Percentiles rank a stretch among this genome's conserved stretches.
These are phyloP conservation scores for Blumeria hordei DNA, from an alignment of 2,329 filamentous ascomycete species.

Conservation along the genomic window DNA sequence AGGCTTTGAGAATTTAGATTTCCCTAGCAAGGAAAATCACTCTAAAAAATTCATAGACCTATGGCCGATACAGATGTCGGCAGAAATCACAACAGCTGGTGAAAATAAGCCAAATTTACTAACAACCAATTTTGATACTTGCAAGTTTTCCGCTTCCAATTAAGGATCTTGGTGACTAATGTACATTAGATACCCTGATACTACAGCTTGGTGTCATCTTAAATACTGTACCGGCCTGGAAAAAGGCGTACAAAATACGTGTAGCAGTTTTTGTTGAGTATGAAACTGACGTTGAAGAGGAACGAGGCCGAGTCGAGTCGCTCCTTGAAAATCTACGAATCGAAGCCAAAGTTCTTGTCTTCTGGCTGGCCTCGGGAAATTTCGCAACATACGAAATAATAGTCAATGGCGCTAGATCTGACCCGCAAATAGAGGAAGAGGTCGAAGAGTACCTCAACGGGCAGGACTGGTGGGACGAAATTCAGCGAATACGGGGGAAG, in stretches of 20 bases:
- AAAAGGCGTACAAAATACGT: conserved; percentile 43
- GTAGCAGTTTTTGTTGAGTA: conserved; percentile 81
- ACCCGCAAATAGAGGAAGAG: conserved; percentile 29
- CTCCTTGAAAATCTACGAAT: conserved; percentile 64
- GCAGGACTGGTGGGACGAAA: conserved; percentile 65
- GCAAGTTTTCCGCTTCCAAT: conserved; percentile 21
- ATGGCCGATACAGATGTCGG: conserved; percentile 88
- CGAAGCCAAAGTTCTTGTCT: conserved; percentile 54
- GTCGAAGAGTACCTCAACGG: conserved; percentile 43
- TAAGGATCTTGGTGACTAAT: not conserved
- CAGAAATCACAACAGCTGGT: conserved; percentile 45
- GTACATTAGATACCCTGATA: conserved; percentile 41
- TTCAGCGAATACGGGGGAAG: conserved; percentile 29
- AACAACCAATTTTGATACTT: conserved; percentile 81
- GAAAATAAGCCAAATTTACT: conserved; percentile 39
- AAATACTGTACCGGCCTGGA: conserved; percentile 61
- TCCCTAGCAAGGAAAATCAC: conserved; percentile 30
- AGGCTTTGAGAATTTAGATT: conserved; percentile 53
- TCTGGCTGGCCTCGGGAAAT: conserved; percentile 54
- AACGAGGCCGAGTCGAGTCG: conserved; percentile 44
- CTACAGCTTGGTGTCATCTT: conserved; percentile 69
- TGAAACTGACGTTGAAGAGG: conserved; percentile 60
- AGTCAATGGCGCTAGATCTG: conserved; percentile 40
- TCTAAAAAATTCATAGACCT: conserved; percentile 67
- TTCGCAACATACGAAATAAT: conserved; percentile 54